These are phyloP conservation scores for Phytophthora crassamura DNA, from an alignment of 352 stramenopile genomes.

Conservation along the genomic window DNA sequence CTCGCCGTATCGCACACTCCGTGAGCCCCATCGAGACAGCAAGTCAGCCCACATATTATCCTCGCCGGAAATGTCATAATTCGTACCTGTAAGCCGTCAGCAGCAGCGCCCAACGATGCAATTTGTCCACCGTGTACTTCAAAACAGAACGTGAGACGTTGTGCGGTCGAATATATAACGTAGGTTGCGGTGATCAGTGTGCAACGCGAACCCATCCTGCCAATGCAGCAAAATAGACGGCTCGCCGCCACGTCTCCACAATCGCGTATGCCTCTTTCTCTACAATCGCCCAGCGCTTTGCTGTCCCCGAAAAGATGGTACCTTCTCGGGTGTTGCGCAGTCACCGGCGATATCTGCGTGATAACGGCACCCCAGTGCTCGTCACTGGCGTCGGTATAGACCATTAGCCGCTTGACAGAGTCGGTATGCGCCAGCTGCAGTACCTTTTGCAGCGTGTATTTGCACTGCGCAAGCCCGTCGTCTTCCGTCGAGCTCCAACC, in stretches of 20 bases:
- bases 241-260: constrained; percentile 3
- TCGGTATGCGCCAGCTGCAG: constrained; percentile 4
- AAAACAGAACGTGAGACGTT: neutral
- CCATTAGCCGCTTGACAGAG: neutral
- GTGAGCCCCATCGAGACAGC: constrained; percentile 1
- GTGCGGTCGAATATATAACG: constrained; percentile 5
- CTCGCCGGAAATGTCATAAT: constrained; percentile 1
- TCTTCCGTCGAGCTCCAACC: neutral
- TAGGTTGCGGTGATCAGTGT: constrained; percentile 5
- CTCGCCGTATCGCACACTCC: constrained; percentile 10
- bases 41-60: neutral
- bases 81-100: constrained; percentile 11
- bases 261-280: constrained; percentile 18
- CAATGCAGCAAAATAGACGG: constrained; percentile 18
- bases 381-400: constrained; percentile 10
- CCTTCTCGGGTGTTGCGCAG: too few species aligned
- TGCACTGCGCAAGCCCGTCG: neutral
- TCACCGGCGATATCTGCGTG: neutral
- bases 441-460: neutral
- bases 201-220: neutral
- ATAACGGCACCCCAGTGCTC: constrained; percentile 5
- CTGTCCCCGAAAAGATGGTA: constrained; percentile 8
- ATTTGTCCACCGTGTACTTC: constrained; percentile 12
- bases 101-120: constrained; percentile 4
- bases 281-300: constrained; percentile 11